Evolutionary conservation across 805 yeast genomes (phyloP).

Genomic region (Komagataella populi): DNA sequence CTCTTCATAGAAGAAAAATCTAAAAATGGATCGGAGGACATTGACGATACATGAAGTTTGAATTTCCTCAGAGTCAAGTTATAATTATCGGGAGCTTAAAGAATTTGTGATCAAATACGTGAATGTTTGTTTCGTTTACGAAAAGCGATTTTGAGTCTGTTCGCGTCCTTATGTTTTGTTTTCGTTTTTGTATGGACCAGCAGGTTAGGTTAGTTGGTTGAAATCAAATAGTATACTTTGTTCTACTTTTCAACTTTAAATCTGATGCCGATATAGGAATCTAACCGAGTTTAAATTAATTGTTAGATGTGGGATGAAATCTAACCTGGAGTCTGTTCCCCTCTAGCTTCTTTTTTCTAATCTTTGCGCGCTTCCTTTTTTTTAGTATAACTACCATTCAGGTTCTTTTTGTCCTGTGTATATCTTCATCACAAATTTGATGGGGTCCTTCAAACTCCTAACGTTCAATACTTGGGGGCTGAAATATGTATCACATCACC

Average conservation of each 20-base stretch:
- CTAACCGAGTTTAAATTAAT: too few species aligned
- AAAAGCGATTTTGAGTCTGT: background rate
- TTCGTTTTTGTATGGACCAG: background rate
- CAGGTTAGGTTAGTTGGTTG: too few species aligned
- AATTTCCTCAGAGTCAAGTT: background rate
- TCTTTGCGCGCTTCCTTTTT: too few species aligned
- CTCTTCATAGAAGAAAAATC: background rate
- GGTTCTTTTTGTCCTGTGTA: background rate
- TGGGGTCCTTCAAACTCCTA: slow-evolving; percentile 28
- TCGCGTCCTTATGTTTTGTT: background rate
- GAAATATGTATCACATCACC: slow-evolving; percentile 62
- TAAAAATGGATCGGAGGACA: background rate
- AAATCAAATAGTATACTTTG: too few species aligned
- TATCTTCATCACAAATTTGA: background rate
- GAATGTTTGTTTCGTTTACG: background rate
- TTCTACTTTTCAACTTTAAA: too few species aligned
- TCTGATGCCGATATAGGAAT: too few species aligned
- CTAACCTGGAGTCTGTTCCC: too few species aligned
- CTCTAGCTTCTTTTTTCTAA: too few species aligned
- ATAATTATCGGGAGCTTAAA: too few species aligned
- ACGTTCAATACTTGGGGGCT: slow-evolving; percentile 87
- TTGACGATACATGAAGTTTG: background rate
- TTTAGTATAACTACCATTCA: too few species aligned
- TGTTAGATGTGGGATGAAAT: too few species aligned
- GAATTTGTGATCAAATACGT: background rate